phyloP scores from a whole-genome alignment of 306 rosid species.

The Cicer bijugum region DNA sequence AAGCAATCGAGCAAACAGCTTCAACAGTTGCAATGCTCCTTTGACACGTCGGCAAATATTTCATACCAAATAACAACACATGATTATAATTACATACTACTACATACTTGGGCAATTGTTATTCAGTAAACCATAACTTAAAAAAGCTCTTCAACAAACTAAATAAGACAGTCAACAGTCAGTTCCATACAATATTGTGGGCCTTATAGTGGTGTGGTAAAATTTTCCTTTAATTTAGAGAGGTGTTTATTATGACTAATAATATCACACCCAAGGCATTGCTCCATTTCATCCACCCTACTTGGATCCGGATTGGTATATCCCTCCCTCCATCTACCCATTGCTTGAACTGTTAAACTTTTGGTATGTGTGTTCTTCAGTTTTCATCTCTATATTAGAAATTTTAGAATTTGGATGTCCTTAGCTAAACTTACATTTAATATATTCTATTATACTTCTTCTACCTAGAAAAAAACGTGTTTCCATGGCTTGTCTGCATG shows the following conservation, averaged over 20 bases:
- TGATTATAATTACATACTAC: neutral
- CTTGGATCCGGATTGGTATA: neutral
- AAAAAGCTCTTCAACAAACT: conserved; percentile 3
- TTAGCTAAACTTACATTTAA: neutral
- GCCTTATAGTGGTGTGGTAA: neutral
- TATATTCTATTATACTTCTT: neutral
- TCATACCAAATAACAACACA: conserved; percentile 31
- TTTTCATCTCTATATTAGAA: neutral
- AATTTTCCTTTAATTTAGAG: neutral
- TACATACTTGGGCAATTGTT: neutral
- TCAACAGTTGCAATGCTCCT: conserved; percentile 1
- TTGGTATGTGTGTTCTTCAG: neutral
- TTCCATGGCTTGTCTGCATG: neutral
- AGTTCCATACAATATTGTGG: neutral
- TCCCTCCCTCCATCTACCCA: neutral
- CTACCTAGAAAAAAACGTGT: neutral
- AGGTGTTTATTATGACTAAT: neutral
- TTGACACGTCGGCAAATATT: conserved; percentile 5
- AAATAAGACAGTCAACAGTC: neutral
- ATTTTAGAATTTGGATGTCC: neutral
- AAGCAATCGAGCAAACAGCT: conserved; percentile 27
- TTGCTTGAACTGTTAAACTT: neutral
- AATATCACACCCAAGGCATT: neutral
- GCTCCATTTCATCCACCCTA: neutral
- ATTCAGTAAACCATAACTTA: neutral